phyloP scores from a whole-genome alignment of 1,284 basidiomycete genomes.

The Coniferiporia weirii region DNA sequence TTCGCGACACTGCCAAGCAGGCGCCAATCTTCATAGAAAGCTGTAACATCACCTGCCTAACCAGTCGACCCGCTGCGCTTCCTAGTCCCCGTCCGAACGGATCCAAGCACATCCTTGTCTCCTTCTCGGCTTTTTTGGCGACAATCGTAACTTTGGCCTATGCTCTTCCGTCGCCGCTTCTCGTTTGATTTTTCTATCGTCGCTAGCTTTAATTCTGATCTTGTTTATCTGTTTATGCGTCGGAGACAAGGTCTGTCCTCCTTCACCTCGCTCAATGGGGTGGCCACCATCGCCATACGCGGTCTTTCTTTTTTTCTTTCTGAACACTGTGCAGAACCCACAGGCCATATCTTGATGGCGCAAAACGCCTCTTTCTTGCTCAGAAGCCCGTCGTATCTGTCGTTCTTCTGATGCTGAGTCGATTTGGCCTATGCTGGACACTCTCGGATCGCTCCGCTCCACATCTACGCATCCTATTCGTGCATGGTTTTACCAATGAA shows the following conservation, averaged over 20 bases:
- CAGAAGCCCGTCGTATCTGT: constrained; percentile 12
- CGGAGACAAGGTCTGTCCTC: constrained; percentile 10
- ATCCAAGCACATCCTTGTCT: constrained; percentile 15
- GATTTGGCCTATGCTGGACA: constrained; percentile 6
- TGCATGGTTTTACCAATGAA: constrained; percentile 16
- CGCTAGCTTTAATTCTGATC: constrained; percentile 14
- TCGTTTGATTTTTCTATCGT: constrained; percentile 6
- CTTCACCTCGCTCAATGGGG: constrained; percentile 1
- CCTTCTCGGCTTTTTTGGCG: constrained; percentile 9
- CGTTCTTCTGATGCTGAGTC: constrained; percentile 12
- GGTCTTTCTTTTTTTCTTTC: constrained; percentile 17
- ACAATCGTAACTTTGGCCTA: constrained; percentile 17
- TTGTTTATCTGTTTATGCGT: not conserved
- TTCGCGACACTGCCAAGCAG: not conserved
- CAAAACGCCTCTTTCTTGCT: constrained; percentile 11
- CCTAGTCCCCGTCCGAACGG: constrained; percentile 1
- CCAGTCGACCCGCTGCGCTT: constrained; percentile 6
- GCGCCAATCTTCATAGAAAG: constrained; percentile 10
- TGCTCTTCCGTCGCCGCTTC: constrained; percentile 14
- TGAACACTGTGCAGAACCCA: constrained; percentile 5
- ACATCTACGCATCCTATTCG: constrained; percentile 7
- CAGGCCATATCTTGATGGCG: constrained; percentile 11
- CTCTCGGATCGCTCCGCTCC: constrained; percentile 11
- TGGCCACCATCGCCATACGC: constrained; percentile 12
- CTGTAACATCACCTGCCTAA: constrained; percentile 16